Conservation (phyloP, 441 rosid species). For the Hura crepitans region DNA sequence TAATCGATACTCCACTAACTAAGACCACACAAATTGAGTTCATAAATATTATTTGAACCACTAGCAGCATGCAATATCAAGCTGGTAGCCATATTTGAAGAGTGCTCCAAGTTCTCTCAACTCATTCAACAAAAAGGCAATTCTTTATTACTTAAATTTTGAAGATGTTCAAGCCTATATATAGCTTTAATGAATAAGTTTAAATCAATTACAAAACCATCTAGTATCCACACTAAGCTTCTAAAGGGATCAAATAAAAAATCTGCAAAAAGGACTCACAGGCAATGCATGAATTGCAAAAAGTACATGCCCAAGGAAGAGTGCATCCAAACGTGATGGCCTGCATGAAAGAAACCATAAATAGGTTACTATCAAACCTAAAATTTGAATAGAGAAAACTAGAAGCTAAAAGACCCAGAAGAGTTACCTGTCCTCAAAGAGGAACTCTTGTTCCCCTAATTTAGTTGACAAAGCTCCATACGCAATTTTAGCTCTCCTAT, state of each 20-base stretch:
- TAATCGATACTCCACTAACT: background rate
- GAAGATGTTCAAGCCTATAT: background rate
- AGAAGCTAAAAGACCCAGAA: conserved; percentile 9
- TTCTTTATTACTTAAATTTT: background rate
- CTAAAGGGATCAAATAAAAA: conserved; percentile 6
- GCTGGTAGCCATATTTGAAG: background rate
- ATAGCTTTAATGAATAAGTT: conserved; percentile 1
- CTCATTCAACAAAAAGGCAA: conserved; percentile 2
- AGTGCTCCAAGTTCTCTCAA: background rate
- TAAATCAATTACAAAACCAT: background rate
- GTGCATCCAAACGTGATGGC: conserved; percentile 90
- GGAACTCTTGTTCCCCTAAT: conserved; percentile 63
- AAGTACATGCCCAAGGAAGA: conserved; percentile 61
- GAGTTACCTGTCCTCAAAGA: conserved; percentile 70
- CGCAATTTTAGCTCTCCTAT: conserved; percentile 61
- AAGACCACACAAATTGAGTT: background rate
- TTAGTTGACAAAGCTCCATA: conserved; percentile 75
- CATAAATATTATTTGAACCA: background rate
- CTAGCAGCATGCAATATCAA: background rate
- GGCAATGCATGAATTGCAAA: conserved; percentile 72
- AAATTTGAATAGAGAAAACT: background rate
- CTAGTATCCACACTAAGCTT: conserved; percentile 4
- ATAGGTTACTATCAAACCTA: background rate
- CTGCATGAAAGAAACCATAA: conserved; percentile 36
- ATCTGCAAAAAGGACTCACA: conserved; percentile 43